Conservation (phyloP, 805 yeast species). For the Yamadazyma nakazawae region DNA sequence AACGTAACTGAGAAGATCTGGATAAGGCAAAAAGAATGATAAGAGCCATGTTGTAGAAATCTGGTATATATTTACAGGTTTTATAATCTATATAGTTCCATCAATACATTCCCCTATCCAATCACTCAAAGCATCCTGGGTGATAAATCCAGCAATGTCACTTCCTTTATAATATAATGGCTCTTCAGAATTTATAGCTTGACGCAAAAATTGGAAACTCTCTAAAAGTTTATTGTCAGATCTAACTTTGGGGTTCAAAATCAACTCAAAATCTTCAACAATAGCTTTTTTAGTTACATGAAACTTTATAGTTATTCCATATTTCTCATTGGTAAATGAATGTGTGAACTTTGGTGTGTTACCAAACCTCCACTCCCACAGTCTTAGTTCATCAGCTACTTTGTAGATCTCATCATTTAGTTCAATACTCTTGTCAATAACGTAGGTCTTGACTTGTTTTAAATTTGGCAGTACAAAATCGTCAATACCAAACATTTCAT, state of each 20-base stretch:
- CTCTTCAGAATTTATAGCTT: constrained; percentile 24
- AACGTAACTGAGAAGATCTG: too few species aligned
- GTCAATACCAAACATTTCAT: constrained; percentile 31
- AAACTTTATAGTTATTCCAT: constrained; percentile 32
- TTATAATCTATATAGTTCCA: constrained; percentile 29
- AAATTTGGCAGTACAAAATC: constrained; percentile 21
- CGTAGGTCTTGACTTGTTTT: constrained; percentile 16
- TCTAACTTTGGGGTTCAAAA: not conserved
- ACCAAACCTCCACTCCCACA: constrained; percentile 77
- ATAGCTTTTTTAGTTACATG: constrained; percentile 46
- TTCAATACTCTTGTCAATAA: constrained; percentile 23
- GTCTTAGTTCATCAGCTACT: constrained; percentile 39
- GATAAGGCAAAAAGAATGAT: too few species aligned
- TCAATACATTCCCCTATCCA: constrained; percentile 47
- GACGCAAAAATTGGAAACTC: constrained; percentile 33
- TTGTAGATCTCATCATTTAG: constrained; percentile 39
- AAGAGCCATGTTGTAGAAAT: too few species aligned
- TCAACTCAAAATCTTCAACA: constrained; percentile 21
- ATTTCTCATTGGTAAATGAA: constrained; percentile 34
- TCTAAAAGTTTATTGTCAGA: constrained; percentile 16
- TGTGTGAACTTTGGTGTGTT: constrained; percentile 73
- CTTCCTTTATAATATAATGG: constrained; percentile 39
- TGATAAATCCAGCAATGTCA: constrained; percentile 41
- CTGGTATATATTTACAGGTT: not conserved
- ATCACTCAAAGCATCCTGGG: constrained; percentile 41